phyloP scores from a whole-genome alignment of 805 yeast genomes.

The Hanseniaspora opuntiae region DNA sequence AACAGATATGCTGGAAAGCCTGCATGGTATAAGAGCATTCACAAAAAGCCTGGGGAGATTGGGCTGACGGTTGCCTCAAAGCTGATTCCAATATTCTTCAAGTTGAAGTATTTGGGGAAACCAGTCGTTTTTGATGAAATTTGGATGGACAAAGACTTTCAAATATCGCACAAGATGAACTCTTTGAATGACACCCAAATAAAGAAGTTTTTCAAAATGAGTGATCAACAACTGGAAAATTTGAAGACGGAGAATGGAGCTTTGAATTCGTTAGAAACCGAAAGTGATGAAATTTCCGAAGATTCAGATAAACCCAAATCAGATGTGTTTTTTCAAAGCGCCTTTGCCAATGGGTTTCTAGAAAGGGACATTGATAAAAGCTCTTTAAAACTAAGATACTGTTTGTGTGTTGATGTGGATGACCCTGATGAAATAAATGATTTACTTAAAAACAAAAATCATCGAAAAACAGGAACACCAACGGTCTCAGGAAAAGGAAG shows the following conservation, averaged over 20 bases:
- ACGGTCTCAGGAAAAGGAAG: slow-evolving; percentile 7
- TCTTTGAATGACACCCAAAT: background rate
- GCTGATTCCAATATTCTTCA: slow-evolving; percentile 59
- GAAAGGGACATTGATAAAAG: background rate
- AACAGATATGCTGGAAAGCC: slow-evolving; percentile 86
- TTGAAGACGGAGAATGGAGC: background rate
- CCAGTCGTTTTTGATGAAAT: slow-evolving; percentile 51
- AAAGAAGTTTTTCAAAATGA: background rate
- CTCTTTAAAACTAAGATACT: background rate
- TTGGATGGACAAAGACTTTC: slow-evolving; percentile 4
- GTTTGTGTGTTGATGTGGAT: slow-evolving; percentile 77
- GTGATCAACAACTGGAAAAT: background rate
- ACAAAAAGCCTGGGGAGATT: slow-evolving; percentile 29
- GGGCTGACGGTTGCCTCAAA: slow-evolving; percentile 59
- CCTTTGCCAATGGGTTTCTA: background rate
- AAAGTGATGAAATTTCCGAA: background rate
- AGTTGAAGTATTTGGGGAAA: slow-evolving; percentile 69
- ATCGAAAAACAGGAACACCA: slow-evolving; percentile 17
- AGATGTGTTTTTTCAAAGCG: background rate
- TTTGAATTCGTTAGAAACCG: background rate
- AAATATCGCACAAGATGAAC: background rate
- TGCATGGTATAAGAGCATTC: slow-evolving; percentile 68
- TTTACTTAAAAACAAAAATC: slow-evolving; percentile 28
- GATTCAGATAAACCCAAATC: background rate
- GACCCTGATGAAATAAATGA: slow-evolving; percentile 19